Base-by-base conservation (phyloP, 352 stramenopile species). In the Phytopythium aichiense region DNA sequence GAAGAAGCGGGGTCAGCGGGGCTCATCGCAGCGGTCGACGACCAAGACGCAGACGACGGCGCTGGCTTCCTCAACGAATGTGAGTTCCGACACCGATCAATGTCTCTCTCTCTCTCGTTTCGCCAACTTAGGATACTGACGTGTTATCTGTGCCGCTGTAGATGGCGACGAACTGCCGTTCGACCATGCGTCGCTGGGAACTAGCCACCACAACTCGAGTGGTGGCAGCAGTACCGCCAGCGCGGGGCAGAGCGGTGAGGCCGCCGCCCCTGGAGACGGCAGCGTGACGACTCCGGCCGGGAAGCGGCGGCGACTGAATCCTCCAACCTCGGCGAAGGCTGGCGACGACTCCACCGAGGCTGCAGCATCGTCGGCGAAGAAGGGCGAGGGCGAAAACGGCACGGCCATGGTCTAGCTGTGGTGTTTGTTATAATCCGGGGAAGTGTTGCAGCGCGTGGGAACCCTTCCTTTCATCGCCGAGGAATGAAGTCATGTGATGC, bases 91-190 rank as follows among this genome's bases (percentile, higher is more conserved):
- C 15, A 46, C 4, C 16, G 40, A 46, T 46, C 13, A 7, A 22
- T 1, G n/a, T 42, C 11, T 42, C 25, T 30, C 25, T 30, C 25
- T 30, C 25, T 30, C 25, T 42, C 11, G 37, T 1, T 42, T 15
- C 13, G 18, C 11, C 11, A 23, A 38, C 25, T 30, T 7, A 13
- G 49, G 22, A 40, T 30, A 11, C 18, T n/a, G 49, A n/a, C 25
- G 11, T 33, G 28, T 4, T 60, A 23, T 1, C 37, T 2, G 22
- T 31, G 23, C 25, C 23, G 15, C 33, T 67, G 38, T 56, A 78
- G 71, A 78, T 73, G 65, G 53, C 18, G 68, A 78, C 25, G 56
- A 67, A 9, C 58, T 78, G 42, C 49, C 65, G 33, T 78, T 78
- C 38, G 71, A 78, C 43, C 74, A 76, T 35, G 65, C 68, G 9